Percentiles rank a stretch among this genome's conserved stretches.
These are phyloP conservation scores for Eucalyptus regnans DNA, from an alignment of 345 rosid genomes.

Conservation along the genomic window DNA sequence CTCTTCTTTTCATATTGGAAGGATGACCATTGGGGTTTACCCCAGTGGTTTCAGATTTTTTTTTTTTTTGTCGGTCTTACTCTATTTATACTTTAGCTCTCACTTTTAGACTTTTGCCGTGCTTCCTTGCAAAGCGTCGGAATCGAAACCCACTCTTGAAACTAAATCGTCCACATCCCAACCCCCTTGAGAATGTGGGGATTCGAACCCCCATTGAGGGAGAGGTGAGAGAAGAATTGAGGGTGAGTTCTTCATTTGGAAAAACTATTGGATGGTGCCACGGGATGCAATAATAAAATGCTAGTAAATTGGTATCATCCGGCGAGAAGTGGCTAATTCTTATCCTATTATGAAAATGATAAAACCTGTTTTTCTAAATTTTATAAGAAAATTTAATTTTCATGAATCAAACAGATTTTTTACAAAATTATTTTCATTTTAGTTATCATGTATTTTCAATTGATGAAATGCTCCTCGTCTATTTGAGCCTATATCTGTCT, in stretches of 20 bases:
- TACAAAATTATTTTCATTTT: neutral
- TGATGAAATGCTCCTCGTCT: neutral
- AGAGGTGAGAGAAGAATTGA: neutral
- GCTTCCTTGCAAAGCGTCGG: rapidly evolving
- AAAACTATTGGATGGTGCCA: neutral
- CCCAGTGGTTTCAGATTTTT: too few relatives aligned
- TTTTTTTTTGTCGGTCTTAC: too few relatives aligned
- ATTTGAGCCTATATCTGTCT: neutral
- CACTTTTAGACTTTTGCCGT: too few relatives aligned
- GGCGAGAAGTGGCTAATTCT: neutral
- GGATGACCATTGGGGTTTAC: too few relatives aligned
- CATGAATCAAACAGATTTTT: neutral
- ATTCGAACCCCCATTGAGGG: neutral
- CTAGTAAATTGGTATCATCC: neutral
- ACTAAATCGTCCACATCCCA: too few relatives aligned
- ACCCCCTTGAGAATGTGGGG: too few relatives aligned
- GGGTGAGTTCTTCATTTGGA: neutral
- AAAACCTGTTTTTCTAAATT: neutral
- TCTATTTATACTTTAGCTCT: too few relatives aligned
- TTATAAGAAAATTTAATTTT: neutral
- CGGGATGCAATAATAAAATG: neutral
- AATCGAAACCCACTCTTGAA: too few relatives aligned
- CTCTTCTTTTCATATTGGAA: too few relatives aligned
- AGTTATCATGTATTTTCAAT: neutral
- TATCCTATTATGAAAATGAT: neutral